Percentiles rank a stretch among this genome's conserved stretches.
These are phyloP conservation scores for Rhynchosporium graminicola DNA, from an alignment of 2,329 filamentous ascomycete genomes.

Conservation along the genomic window DNA sequence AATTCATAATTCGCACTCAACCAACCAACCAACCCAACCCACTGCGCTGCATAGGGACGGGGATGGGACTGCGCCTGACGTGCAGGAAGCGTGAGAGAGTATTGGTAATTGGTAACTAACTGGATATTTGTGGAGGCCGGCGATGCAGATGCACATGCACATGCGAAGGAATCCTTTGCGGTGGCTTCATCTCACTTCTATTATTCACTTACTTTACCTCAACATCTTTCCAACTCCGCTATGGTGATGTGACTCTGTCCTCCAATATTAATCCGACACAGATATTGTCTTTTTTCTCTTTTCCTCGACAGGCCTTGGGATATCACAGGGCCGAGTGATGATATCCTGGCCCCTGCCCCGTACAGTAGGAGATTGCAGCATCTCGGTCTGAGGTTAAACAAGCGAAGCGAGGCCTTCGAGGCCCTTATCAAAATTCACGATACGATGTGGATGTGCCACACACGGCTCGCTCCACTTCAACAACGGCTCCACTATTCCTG, in stretches of 20 bases:
- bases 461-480: too few species aligned
- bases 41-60: too few species aligned
- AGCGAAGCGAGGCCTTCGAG: not conserved
- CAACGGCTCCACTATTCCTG: too few species aligned
- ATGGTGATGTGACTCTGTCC: too few species aligned
- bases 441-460: not conserved
- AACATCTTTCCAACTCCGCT: too few species aligned
- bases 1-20: not conserved
- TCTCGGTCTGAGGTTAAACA: not conserved
- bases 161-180: too few species aligned
- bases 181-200: too few species aligned
- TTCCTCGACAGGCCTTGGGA: not conserved
- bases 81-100: not conserved
- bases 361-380: slow-evolving; percentile 20
- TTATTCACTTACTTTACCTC: too few species aligned
- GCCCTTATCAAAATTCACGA: slow-evolving; percentile 1
- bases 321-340: slow-evolving; percentile 9
- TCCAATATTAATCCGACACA: not conserved
- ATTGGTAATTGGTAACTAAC: too few species aligned
- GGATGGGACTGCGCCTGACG: not conserved
- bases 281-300: not conserved
- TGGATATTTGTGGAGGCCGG: too few species aligned
- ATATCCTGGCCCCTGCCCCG: slow-evolving; percentile 16
- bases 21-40: too few species aligned
- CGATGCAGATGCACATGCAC: too few species aligned